These are phyloP conservation scores for Trichaptum fuscoviolaceum DNA, from an alignment of 768 basidiomycete species.

Conservation along the genomic window DNA sequence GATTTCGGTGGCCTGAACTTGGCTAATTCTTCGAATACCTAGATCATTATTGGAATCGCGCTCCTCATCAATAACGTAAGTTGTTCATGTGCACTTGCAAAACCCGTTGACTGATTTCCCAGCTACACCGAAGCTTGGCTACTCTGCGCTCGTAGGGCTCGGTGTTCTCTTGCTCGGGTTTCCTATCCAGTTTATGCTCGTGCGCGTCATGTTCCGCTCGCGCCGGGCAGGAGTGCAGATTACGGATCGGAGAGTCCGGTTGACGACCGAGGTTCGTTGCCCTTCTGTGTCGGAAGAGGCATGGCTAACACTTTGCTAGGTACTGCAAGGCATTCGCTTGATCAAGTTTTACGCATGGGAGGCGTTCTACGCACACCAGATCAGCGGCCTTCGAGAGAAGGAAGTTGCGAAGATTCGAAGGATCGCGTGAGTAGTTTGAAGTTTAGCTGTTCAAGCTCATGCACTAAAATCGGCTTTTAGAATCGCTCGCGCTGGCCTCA, in stretches of 20 bases:
- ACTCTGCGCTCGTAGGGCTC: conserved; percentile 64
- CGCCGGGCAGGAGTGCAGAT: conserved; percentile 54
- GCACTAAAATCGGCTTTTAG: conserved; percentile 11
- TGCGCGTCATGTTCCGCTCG: conserved; percentile 46
- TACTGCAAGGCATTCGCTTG: conserved; percentile 62
- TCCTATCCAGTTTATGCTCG: conserved; percentile 52
- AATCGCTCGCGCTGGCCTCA: conserved; percentile 26
- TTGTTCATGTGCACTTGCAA: background rate
- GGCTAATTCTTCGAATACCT: background rate
- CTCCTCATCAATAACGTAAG: conserved; percentile 51
- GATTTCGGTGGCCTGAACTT: background rate
- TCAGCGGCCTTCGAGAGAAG: conserved; percentile 30
- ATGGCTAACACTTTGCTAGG: too few relatives aligned
- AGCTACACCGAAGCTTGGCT: conserved; percentile 41
- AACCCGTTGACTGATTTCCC: background rate
- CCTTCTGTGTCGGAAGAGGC: too few relatives aligned
- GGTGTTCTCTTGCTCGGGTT: conserved; percentile 50
- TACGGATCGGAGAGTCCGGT: conserved; percentile 61
- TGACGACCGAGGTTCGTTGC: conserved; percentile 54
- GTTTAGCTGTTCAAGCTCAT: background rate
- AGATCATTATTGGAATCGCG: conserved; percentile 54
- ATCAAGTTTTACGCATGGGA: conserved; percentile 65
- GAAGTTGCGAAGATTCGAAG: conserved; percentile 18
- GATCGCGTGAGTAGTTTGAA: conserved; percentile 24
- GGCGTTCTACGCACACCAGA: conserved; percentile 39